A percentile compares a stretch with the other conserved stretches of the same genome.
Evolutionary conservation across 257 asterid species (phyloP).

Genomic region (Marsdenia floribunda): DNA sequence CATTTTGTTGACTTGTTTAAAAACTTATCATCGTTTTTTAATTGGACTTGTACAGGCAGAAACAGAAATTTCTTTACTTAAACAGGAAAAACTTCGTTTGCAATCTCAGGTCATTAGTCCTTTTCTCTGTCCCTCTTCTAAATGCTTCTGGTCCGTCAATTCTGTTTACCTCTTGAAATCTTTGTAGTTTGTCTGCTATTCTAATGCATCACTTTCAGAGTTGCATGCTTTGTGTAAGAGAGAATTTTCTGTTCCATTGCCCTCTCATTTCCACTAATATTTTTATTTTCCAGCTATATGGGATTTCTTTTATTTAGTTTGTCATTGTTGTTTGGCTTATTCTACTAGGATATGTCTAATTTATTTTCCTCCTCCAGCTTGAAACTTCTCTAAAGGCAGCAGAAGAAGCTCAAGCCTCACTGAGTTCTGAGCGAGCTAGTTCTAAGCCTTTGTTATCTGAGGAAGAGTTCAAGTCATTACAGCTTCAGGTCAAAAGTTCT

Average conservation of each 20-base stretch:
- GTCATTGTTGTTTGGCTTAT: not conserved
- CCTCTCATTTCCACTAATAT: not conserved
- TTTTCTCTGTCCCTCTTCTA: not conserved
- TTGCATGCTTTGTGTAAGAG: not conserved
- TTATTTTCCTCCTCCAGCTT: conserved; percentile 21
- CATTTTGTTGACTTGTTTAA: not conserved
- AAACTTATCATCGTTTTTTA: not conserved
- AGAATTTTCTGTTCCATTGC: not conserved
- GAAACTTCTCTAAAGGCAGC: conserved; percentile 75
- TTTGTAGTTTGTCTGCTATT: not conserved
- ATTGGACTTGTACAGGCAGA: conserved; percentile 38
- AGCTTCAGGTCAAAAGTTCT: conserved; percentile 44
- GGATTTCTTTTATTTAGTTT: not conserved
- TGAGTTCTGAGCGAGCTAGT: conserved; percentile 54
- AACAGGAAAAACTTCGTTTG: conserved; percentile 76
- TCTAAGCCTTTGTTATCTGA: conserved; percentile 50
- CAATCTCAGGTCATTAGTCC: conserved; percentile 55
- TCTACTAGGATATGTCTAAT: not conserved
- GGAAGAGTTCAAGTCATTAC: conserved; percentile 73
- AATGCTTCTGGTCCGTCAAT: not conserved
- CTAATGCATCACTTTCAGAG: not conserved
- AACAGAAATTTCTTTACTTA: conserved; percentile 81
- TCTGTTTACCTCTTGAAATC: not conserved
- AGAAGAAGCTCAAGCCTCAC: conserved; percentile 66
- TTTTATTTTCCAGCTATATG: not conserved